Conservation (phyloP, 163 green algal genomes). For the Prototheca wickerhamii region DNA sequence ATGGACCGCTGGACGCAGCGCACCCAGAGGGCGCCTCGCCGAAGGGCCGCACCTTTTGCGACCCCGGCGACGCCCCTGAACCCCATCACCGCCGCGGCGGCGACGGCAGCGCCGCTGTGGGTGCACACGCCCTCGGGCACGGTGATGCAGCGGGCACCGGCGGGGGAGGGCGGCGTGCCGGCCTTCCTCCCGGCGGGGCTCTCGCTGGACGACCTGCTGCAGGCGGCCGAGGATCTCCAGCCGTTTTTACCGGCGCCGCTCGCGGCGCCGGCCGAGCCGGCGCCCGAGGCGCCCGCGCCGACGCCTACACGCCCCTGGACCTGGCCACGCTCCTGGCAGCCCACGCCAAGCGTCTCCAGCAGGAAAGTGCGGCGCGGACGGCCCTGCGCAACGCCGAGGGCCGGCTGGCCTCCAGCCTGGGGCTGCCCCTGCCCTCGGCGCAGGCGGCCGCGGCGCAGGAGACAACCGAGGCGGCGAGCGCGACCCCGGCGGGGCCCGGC, state of each 20-base stretch:
- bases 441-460: not conserved
- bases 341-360: constrained; percentile 19
- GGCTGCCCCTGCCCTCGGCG: constrained; percentile 10
- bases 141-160: not conserved
- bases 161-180: constrained; percentile 12
- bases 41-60: too few relatives aligned
- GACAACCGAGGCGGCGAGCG: too few relatives aligned
- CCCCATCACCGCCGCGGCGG: too few relatives aligned
- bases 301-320: constrained; percentile 23
- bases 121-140: not conserved
- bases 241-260: constrained; percentile 1
- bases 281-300: too few relatives aligned
- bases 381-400: constrained; percentile 17
- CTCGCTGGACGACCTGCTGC: constrained; percentile 25
- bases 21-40: too few relatives aligned
- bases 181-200: constrained; percentile 27
- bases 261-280: not conserved
- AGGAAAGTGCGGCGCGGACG: constrained; percentile 1
- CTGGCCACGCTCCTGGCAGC: constrained; percentile 19
- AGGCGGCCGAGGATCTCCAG: constrained; percentile 28
- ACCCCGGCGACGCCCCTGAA: too few relatives aligned
- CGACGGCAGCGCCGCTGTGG: too few relatives aligned
- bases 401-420: constrained; percentile 11
- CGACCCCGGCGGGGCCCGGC: constrained; percentile 1
- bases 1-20: too few relatives aligned